A percentile compares a stretch with the other conserved stretches of the same genome.
phyloP scores from a whole-genome alignment of 441 rosid species.

The Gossypium gossypioides region DNA sequence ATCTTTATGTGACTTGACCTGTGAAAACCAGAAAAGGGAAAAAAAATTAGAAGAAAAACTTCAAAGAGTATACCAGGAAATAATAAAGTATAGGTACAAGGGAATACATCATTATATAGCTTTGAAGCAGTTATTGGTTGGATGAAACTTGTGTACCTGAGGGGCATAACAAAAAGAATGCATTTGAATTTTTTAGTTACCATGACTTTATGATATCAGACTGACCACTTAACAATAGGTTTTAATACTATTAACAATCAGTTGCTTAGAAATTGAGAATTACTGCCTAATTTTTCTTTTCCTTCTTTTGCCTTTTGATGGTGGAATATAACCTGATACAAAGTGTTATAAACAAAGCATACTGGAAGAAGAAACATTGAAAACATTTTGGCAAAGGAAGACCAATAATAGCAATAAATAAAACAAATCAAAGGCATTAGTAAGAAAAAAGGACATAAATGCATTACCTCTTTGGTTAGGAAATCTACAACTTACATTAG shows the following conservation, averaged over 20 bases:
- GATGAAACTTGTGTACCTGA: slow-evolving; percentile 93
- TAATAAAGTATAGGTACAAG: slow-evolving; percentile 5
- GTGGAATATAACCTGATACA: not conserved
- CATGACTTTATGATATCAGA: not conserved
- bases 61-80: not conserved
- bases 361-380: not conserved
- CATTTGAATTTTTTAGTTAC: not conserved
- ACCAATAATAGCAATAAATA: not conserved
- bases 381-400: not conserved
- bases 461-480: not conserved
- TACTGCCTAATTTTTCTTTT: not conserved
- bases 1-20: slow-evolving; percentile 89
- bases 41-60: slow-evolving; percentile 9
- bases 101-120: slow-evolving; percentile 71
- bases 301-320: not conserved
- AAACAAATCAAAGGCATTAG: not conserved
- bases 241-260: not conserved
- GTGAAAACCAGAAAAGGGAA: slow-evolving; percentile 22
- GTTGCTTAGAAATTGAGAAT: not conserved
- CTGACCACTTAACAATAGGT: not conserved
- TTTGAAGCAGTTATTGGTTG: slow-evolving; percentile 88
- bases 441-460: not conserved
- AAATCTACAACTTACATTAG: not conserved
- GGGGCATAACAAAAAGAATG: not conserved
- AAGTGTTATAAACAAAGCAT: not conserved